Evolutionary conservation across 73 alveolate species (phyloP).

Genomic region (Paramecium caudatum): DNA sequence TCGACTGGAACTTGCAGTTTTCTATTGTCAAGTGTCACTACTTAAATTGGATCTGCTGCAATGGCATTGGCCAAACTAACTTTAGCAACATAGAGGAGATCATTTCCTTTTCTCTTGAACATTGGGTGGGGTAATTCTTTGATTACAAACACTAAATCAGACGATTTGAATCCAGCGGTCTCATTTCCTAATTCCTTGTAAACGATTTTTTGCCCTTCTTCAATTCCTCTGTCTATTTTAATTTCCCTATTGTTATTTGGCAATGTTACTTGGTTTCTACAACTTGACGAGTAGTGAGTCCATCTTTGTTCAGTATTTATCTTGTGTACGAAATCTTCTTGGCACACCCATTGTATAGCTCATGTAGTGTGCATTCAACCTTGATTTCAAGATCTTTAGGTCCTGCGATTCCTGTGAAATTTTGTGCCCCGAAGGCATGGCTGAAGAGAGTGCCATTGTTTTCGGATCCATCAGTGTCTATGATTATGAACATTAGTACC

Average conservation of each 20-base stretch:
- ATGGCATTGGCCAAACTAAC: conserved; percentile 88
- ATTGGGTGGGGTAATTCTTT: conserved; percentile 84
- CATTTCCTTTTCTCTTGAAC: conserved; percentile 89
- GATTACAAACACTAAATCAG: conserved; percentile 86
- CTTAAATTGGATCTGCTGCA: conserved; percentile 83
- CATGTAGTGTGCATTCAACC: conserved; percentile 89
- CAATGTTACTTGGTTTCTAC: conserved; percentile 73
- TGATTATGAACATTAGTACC: conserved; percentile 66
- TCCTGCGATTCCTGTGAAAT: conserved; percentile 68
- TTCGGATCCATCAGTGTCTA: conserved; percentile 74
- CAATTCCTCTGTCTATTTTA: conserved; percentile 90
- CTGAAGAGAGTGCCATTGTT: conserved; percentile 87
- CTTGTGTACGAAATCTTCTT: conserved; percentile 85
- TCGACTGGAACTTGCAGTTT: conserved; percentile 78
- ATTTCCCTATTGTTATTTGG: conserved; percentile 70
- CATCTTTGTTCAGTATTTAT: conserved; percentile 86
- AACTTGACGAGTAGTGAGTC: conserved; percentile 81
- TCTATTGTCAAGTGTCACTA: conserved; percentile 75
- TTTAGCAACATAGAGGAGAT: conserved; percentile 83
- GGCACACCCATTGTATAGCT: conserved; percentile 89
- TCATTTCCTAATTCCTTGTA: conserved; percentile 91
- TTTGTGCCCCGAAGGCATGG: conserved; percentile 84
- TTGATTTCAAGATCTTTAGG: conserved; percentile 81
- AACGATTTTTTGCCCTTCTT: conserved; percentile 82
- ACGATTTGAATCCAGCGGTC: conserved; percentile 78